Percentiles rank a stretch among this genome's conserved stretches.
Conservation (phyloP, 805 yeast genomes). For the Candida sakaeoensis region DNA sequence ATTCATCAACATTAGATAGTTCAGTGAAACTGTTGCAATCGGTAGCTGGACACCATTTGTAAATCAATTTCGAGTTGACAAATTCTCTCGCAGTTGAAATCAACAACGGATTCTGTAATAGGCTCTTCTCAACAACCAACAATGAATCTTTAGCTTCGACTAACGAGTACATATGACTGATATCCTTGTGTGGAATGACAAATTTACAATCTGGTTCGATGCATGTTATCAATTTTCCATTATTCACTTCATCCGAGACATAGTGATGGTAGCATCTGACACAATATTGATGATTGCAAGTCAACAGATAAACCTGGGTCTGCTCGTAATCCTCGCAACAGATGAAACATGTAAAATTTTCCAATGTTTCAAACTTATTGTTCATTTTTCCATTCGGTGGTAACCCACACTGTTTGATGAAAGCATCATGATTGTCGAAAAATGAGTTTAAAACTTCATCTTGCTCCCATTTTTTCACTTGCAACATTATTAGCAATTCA, state of each 20-base stretch:
- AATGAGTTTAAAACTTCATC: slow-evolving; percentile 36
- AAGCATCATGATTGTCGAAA: slow-evolving; percentile 26
- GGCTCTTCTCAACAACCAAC: slow-evolving; percentile 13
- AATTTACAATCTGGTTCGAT: slow-evolving; percentile 55
- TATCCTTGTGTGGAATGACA: slow-evolving; percentile 40
- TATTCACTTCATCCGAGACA: slow-evolving; percentile 39
- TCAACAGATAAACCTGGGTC: slow-evolving; percentile 43
- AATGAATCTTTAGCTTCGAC: slow-evolving; percentile 9
- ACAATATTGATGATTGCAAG: slow-evolving; percentile 75
- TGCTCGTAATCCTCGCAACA: slow-evolving; percentile 59
- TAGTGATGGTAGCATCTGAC: slow-evolving; percentile 63
- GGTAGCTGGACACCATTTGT: slow-evolving; percentile 81
- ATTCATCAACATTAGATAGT: slow-evolving; percentile 10
- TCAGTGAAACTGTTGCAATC: slow-evolving; percentile 67
- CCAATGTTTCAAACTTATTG: slow-evolving; percentile 12
- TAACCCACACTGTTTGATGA: slow-evolving; percentile 29
- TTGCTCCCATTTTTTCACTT: slow-evolving; percentile 35
- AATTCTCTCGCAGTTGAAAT: slow-evolving; percentile 43
- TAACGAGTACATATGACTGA: slow-evolving; percentile 18
- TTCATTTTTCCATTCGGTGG: slow-evolving; percentile 7
- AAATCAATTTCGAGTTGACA: slow-evolving; percentile 46
- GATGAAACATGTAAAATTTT: slow-evolving; percentile 51
- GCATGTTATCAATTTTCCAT: slow-evolving; percentile 56
- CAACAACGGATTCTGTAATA: slow-evolving; percentile 31
- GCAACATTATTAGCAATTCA: slow-evolving; percentile 34